phyloP scores from a whole-genome alignment of 768 basidiomycete genomes.

The Candolleomyces efflorescens region DNA sequence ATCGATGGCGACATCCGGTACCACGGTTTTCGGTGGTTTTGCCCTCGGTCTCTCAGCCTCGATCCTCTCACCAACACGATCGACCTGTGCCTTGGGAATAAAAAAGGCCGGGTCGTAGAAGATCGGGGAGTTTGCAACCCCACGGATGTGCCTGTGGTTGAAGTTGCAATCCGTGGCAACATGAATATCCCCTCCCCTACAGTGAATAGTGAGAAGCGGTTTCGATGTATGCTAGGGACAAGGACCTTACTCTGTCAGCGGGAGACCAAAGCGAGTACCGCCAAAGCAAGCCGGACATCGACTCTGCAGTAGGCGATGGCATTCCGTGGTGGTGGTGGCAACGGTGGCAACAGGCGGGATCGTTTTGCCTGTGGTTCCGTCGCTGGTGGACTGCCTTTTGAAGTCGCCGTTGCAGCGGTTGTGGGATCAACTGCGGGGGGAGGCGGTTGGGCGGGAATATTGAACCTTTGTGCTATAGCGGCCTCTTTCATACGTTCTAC shows the following conservation, averaged over 20 bases:
- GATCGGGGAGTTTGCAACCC: conserved; percentile 25
- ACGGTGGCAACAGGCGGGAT: background rate
- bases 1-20: conserved; percentile 31
- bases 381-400: background rate
- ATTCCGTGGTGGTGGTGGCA: conserved; percentile 7
- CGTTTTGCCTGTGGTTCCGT: background rate
- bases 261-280: conserved; percentile 17
- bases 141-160: conserved; percentile 28
- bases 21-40: background rate
- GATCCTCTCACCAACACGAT: conserved; percentile 26
- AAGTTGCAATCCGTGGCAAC: conserved; percentile 33
- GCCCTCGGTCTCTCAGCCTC: conserved; percentile 15
- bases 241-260: conserved; percentile 16
- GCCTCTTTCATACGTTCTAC: conserved; percentile 11
- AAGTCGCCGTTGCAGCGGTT: background rate
- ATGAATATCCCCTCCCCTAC: conserved; percentile 34
- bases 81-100: conserved; percentile 29
- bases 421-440: background rate
- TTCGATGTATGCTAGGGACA: background rate
- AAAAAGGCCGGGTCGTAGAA: conserved; percentile 30
- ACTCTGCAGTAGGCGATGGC: conserved; percentile 19
- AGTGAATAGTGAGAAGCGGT: background rate
- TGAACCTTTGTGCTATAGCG: background rate
- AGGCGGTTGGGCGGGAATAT: background rate
- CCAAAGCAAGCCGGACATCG: conserved; percentile 32